These are phyloP conservation scores for rapeseed (Brassica napus) DNA, from an alignment of 345 rosid genomes.

Conservation along the genomic window DNA sequence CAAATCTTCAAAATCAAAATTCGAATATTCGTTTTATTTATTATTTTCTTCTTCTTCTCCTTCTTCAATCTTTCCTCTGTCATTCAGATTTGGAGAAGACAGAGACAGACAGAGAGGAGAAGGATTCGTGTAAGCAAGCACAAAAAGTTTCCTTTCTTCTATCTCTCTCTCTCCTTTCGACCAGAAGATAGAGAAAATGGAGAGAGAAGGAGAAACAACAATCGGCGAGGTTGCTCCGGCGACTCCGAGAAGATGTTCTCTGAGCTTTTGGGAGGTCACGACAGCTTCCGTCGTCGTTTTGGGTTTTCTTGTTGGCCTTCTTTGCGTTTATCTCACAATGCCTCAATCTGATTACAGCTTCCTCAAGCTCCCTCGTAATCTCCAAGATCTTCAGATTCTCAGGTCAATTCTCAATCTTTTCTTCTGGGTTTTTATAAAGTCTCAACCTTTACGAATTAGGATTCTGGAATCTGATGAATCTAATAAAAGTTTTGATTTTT, in stretches of 20 bases:
- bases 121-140: constrained; percentile 26
- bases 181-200: constrained; percentile 9
- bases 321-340: constrained; percentile 80
- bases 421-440: neutral
- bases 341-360: constrained; percentile 92
- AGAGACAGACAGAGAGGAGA: constrained; percentile 2
- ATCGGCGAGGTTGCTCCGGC: constrained; percentile 13
- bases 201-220: constrained; percentile 35
- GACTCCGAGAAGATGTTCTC: constrained; percentile 42
- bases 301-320: constrained; percentile 58
- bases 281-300: constrained; percentile 61
- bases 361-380: constrained; percentile 89
- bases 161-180: constrained; percentile 12
- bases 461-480: neutral
- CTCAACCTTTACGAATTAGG: neutral
- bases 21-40: constrained; percentile 35
- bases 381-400: constrained; percentile 87
- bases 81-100: constrained; percentile 27
- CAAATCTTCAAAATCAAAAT: constrained; percentile 28
- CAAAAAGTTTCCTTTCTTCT: constrained; percentile 19
- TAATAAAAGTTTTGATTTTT: neutral
- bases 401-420: constrained; percentile 43
- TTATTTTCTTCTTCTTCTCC: neutral
- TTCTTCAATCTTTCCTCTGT: constrained; percentile 13
- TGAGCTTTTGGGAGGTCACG: constrained; percentile 70